Evolutionary conservation across 106 monocot genomes (phyloP).

Genomic region (Dactylorhiza incarnata): DNA sequence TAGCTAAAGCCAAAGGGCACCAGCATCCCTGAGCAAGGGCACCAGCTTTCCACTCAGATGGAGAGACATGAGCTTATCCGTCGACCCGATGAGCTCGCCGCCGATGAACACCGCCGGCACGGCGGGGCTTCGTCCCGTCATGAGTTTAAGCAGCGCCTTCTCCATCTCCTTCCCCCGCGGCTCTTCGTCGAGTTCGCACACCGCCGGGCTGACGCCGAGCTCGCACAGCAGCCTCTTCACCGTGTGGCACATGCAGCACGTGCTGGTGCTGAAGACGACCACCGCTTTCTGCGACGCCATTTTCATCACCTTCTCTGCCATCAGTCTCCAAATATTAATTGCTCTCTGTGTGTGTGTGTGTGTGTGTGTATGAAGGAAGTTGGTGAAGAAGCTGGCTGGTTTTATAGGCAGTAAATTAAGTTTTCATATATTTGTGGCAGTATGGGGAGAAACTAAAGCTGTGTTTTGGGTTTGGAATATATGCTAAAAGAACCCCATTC

Average conservation of each 20-base stretch:
- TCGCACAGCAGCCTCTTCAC: conserved; percentile 17
- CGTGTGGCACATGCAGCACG: conserved; percentile 25
- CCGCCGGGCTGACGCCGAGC: conserved; percentile 19
- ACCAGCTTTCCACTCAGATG: conserved; percentile 23
- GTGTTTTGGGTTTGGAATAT: not conserved
- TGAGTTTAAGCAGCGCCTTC: conserved; percentile 12
- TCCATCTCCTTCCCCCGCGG: conserved; percentile 20
- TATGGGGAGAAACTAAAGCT: not conserved
- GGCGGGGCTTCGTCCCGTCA: conserved; percentile 10
- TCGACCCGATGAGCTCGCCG: conserved; percentile 10
- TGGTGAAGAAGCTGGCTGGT: not conserved
- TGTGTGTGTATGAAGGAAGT: not conserved
- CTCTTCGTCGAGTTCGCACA: conserved; percentile 22
- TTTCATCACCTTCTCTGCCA: conserved; percentile 17
- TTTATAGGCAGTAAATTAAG: not conserved
- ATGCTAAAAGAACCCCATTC: conserved; percentile 4
- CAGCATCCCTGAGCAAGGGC: conserved; percentile 16
- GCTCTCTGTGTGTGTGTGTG: too few relatives aligned
- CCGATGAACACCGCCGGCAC: conserved; percentile 24
- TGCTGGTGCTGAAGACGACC: conserved; percentile 15
- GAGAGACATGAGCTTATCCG: conserved; percentile 22
- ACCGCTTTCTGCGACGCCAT: conserved; percentile 19
- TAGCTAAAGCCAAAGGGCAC: conserved; percentile 18
- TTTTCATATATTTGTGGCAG: too few relatives aligned
- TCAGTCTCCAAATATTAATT: too few relatives aligned